phyloP scores from a whole-genome alignment of 2,329 filamentous ascomycete genomes.

The Fusarium hostae region DNA sequence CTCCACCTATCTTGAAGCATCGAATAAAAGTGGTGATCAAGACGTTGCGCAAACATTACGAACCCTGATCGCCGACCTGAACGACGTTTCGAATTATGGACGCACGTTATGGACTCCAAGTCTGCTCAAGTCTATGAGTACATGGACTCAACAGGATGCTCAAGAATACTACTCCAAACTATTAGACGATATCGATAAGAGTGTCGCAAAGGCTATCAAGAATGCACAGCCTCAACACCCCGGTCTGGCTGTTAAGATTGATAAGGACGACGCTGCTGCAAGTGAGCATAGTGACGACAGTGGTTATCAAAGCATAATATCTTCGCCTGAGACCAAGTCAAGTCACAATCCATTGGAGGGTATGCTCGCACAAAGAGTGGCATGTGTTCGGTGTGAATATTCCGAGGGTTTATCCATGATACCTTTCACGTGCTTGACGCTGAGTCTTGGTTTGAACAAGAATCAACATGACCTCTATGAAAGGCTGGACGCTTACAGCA shows the following conservation, averaged over 20 bases:
- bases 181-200: conserved; percentile 84
- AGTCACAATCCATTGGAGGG: conserved; percentile 86
- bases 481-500: conserved; percentile 85
- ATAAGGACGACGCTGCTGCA: conserved; percentile 55
- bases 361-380: conserved; percentile 85
- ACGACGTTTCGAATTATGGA: conserved; percentile 76
- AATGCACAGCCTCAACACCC: conserved; percentile 42
- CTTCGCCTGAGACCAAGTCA: conserved; percentile 50
- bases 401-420: conserved; percentile 90
- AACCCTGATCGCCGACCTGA: conserved; percentile 75
- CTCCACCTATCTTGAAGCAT: conserved; percentile 53
- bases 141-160: conserved; percentile 95
- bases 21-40: conserved; percentile 44
- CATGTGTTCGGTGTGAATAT: conserved; percentile 85
- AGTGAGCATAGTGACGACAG: conserved; percentile 68
- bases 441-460: conserved; percentile 76
- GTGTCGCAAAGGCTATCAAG: conserved; percentile 66
- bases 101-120: conserved; percentile 83
- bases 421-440: conserved; percentile 92
- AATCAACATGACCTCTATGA: conserved; percentile 77
- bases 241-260: conserved; percentile 54
- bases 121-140: conserved; percentile 90
- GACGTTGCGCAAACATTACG: conserved; percentile 64
- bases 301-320: conserved; percentile 62
- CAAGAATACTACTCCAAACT: conserved; percentile 97